These are phyloP conservation scores for Cucurbitaria berberidis DNA, from an alignment of 2,329 filamentous ascomycete species.

Conservation along the genomic window DNA sequence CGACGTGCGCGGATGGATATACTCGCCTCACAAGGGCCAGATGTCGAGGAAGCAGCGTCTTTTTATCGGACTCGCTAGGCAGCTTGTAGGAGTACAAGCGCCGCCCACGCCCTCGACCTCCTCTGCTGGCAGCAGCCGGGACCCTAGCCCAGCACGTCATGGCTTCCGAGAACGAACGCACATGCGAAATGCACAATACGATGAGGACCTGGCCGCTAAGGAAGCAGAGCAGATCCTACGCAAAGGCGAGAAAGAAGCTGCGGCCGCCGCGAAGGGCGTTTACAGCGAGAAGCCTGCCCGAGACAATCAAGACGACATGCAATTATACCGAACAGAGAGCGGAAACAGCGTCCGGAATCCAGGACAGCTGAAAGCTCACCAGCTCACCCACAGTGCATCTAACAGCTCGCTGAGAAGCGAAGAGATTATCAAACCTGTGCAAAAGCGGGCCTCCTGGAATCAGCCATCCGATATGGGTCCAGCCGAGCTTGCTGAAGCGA, in stretches of 20 bases:
- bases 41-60: slow-evolving; percentile 87
- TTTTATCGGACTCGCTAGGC: slow-evolving; percentile 82
- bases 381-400: slow-evolving; percentile 34
- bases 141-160: slow-evolving; percentile 50
- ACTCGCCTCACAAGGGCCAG: slow-evolving; percentile 81
- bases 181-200: slow-evolving; percentile 60
- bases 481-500: slow-evolving; percentile 78
- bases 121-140: slow-evolving; percentile 53
- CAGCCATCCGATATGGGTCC: slow-evolving; percentile 70
- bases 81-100: slow-evolving; percentile 84
- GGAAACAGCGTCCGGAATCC: slow-evolving; percentile 32
- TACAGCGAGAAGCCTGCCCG: slow-evolving; percentile 71
- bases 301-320: slow-evolving; percentile 53
- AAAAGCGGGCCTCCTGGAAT: slow-evolving; percentile 58
- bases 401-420: slow-evolving; percentile 35
- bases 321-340: slow-evolving; percentile 47
- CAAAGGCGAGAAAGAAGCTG: slow-evolving; percentile 73
- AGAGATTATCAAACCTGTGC: slow-evolving; percentile 46
- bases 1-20: slow-evolving; percentile 95
- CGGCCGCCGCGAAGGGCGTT: slow-evolving; percentile 70
- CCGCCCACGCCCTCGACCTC: slow-evolving; percentile 54
- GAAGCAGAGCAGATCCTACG: slow-evolving; percentile 80
- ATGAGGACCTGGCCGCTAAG: slow-evolving; percentile 71
- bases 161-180: slow-evolving; percentile 47
- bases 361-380: slow-evolving; percentile 21